Evolutionary conservation across 2,329 filamentous ascomycete species (phyloP).

Genomic region (Aspergillus hortae): DNA sequence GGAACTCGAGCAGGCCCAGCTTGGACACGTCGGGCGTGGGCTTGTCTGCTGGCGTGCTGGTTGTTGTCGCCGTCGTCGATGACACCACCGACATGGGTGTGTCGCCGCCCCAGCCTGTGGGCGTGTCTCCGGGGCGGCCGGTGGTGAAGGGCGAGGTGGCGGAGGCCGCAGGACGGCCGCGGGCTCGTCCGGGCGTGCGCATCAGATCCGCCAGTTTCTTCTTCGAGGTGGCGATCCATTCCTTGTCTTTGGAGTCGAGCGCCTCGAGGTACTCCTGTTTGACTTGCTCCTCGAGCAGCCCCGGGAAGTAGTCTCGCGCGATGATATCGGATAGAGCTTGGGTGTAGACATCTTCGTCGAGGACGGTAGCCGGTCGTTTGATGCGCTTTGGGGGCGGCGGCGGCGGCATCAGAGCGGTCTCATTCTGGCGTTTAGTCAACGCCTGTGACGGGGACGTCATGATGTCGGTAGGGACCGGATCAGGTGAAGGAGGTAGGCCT

Average conservation of each 20-base stretch:
- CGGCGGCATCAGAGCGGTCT: constrained; percentile 73
- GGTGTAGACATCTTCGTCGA: constrained; percentile 93
- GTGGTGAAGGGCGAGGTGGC: constrained; percentile 8
- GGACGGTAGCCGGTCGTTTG: constrained; percentile 79
- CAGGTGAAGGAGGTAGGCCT: neutral
- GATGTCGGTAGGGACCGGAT: constrained; percentile 2
- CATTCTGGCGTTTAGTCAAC: constrained; percentile 32
- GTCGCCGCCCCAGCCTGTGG: constrained; percentile 60
- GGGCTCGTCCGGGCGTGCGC: constrained; percentile 63
- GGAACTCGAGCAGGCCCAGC: constrained; percentile 80
- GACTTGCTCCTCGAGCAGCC: constrained; percentile 76
- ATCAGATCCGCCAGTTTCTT: constrained; percentile 71
- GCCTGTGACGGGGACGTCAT: constrained; percentile 31
- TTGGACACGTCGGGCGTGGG: constrained; percentile 61
- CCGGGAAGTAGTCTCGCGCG: constrained; percentile 93
- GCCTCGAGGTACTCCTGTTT: constrained; percentile 93
- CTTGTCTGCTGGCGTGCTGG: constrained; percentile 32
- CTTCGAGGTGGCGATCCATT: constrained; percentile 82
- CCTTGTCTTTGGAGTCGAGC: constrained; percentile 75
- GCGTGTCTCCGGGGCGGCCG: constrained; percentile 27
- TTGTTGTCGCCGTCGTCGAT: constrained; percentile 23
- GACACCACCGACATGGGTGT: constrained; percentile 63
- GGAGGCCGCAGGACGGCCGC: constrained; percentile 6
- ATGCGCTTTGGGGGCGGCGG: constrained; percentile 83
- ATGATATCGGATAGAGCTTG: constrained; percentile 90